Base-by-base conservation (phyloP, 2,329 filamentous ascomycete genomes). In the Alternaria ethzedia region DNA sequence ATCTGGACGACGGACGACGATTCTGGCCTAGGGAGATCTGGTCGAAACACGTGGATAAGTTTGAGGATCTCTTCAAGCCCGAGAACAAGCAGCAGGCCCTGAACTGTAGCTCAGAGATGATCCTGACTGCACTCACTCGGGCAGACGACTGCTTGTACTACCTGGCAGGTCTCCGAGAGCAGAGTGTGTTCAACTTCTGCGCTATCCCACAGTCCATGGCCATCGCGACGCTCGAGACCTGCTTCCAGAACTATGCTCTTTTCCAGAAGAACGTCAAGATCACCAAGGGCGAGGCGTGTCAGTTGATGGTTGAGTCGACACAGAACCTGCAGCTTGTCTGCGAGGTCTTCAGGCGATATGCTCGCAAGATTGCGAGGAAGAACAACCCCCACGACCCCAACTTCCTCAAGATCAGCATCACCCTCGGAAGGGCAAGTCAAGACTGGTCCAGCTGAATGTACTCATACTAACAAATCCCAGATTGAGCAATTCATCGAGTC, bases 141-240 rank as follows among this genome's bases (percentile, higher is more conserved):
- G 91, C 88, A 5, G 94, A 97, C 68, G 94, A 98, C 77, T 98
- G 95, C 78, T 83, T 99, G n/a, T 97, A 94, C 84, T 99, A 98
- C 83, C 93, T 99, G 84, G 95, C 95, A 6, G 96, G 92, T 50
- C 89, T 99, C 68, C 90, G 91, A 70, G 96, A 99, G 78, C 96
- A 99, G 83, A 97, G 93, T 78, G 93, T 97, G 25, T 99, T 99
- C 88, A 99, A 99, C 86, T 99, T 99, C 80, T 94, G 94, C 51
- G 95, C 95, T 60, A 99, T 99, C 68, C 96, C 96, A 3, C 96
- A 99, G 81, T 86, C 90, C 68, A 99, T 99, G 96, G 96, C 95
- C 57, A 97, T 99, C 79, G 95, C 96, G 9, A 98, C 95, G 0
- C 83, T 98, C 45, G 94, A 97, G 72, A 84, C 93, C 17, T 91